Evolutionary conservation across 1,139 yeast genomes (phyloP), one percentile per base, ranked within the genome.

Genomic region (Geotrichum citri-aurantii): DNA sequence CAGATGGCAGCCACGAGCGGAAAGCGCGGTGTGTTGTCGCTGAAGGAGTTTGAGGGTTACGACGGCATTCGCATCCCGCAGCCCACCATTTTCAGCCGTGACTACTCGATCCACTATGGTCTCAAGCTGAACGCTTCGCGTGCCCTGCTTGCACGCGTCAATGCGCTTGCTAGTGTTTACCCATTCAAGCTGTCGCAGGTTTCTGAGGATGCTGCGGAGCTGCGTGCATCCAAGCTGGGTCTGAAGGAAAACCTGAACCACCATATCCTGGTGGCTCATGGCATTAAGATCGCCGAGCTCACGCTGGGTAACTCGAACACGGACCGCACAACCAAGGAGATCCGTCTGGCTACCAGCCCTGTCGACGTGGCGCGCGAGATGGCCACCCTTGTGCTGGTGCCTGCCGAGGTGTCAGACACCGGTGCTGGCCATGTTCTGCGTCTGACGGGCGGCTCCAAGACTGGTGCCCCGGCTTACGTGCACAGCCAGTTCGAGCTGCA

Each of bases 31-130:
- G 62, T 64, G 6, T 57, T 72, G 50, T 65, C 66, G 52, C 59
- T 63, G 46, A 63, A 57, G 24, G 70, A 67, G 48, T 70, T 71
- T 62, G 62, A 65, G 31, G 73, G 71, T 40, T 63, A 64, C 37
- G 71, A 69, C 53, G 61, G 60, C 26, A 64, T 67, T 14, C 62
- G 64, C 24, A 64, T 69, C 17, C 68, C 70, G 52, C 64, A 64
- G 70, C 86, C 96, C 56, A 83, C 95, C 53, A 80, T 91, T 56
- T 90, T 79, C 73, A 81, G 89, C 60, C 84, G 99, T 73, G 99
- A 93, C 74, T 88, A 84, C 71, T 88, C 95, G 26, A 82, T 87
- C 61, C 79, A 80, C 59, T 90, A 92, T 72, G 86, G 83, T 61
- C 81, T 92, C 69, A 89, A 86, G 70, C 78, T 92, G 68, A 85